Conservation (phyloP, 768 basidiomycete species). For the Pisolithus albus region DNA sequence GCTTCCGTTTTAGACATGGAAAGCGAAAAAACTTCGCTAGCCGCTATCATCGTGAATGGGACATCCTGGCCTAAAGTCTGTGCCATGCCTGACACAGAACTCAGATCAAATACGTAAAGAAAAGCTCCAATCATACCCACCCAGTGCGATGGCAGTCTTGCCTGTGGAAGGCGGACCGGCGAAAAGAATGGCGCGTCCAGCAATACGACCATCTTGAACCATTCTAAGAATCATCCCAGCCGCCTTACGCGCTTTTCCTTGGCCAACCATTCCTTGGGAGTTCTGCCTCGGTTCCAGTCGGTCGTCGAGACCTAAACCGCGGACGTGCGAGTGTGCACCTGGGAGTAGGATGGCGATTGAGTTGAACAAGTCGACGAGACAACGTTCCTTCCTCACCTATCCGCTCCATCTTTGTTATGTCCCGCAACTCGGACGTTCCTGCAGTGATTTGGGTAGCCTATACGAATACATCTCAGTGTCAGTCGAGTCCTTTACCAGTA, state of each 20-base stretch:
- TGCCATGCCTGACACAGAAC: constrained; percentile 68
- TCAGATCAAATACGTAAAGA: background rate
- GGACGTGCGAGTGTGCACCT: constrained; percentile 94
- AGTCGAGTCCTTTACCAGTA: background rate
- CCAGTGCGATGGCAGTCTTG: constrained; percentile 97
- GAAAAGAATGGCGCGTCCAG: constrained; percentile 93
- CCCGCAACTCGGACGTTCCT: constrained; percentile 72
- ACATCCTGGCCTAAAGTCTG: constrained; percentile 92
- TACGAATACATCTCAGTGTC: constrained; percentile 3
- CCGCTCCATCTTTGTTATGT: constrained; percentile 90
- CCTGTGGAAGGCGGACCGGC: constrained; percentile 97
- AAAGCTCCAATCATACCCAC: constrained; percentile 34
- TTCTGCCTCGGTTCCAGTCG: constrained; percentile 82
- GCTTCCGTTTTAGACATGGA: constrained; percentile 99
- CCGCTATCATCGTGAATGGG: constrained; percentile 97
- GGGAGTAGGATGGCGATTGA: constrained; percentile 3
- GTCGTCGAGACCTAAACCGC: constrained; percentile 89
- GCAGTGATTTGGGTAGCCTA: constrained; percentile 71
- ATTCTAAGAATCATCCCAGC: constrained; percentile 98
- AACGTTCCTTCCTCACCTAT: constrained; percentile 47
- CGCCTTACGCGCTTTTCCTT: constrained; percentile 90
- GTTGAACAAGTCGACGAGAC: background rate
- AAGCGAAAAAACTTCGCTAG: constrained; percentile 95
- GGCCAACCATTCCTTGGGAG: constrained; percentile 96
- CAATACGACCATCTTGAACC: constrained; percentile 95